Evolutionary conservation across 371 early-diverging fungal species (phyloP).

Genomic region (Mortierella sp.): DNA sequence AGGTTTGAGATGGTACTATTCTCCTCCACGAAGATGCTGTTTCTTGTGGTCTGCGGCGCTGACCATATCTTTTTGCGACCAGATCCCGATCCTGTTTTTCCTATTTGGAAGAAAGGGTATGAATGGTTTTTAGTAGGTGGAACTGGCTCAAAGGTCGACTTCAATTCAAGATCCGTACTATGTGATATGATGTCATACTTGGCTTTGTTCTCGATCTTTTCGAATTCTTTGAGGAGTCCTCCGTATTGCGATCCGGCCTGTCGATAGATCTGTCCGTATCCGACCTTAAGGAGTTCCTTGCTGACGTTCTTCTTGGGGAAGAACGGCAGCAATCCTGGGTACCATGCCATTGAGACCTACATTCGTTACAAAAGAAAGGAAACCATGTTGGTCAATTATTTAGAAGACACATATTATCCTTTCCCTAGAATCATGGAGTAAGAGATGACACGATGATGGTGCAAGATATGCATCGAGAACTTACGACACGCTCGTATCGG

Average conservation of each 20-base stretch:
- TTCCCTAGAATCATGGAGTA: neutral
- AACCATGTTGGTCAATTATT: neutral
- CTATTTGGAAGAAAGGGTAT: slow-evolving; percentile 19
- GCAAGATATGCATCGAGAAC: neutral
- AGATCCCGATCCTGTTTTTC: slow-evolving; percentile 54
- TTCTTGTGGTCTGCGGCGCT: slow-evolving; percentile 60
- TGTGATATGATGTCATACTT: slow-evolving; percentile 56
- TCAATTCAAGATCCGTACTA: neutral
- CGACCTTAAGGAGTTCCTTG: slow-evolving; percentile 75
- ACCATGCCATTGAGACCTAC: slow-evolving; percentile 76
- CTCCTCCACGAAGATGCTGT: slow-evolving; percentile 41
- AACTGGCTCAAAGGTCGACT: neutral
- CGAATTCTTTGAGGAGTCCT: slow-evolving; percentile 60
- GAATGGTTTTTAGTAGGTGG: neutral
- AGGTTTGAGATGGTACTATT: neutral
- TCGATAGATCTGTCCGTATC: slow-evolving; percentile 78
- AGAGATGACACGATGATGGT: neutral
- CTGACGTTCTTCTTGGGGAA: slow-evolving; percentile 73
- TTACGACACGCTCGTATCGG: slow-evolving; percentile 79
- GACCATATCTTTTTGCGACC: slow-evolving; percentile 55
- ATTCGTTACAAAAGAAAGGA: neutral
- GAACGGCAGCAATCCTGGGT: slow-evolving; percentile 61
- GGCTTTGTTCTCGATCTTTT: slow-evolving; percentile 69
- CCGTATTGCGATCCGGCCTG: slow-evolving; percentile 81
- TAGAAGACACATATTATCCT: neutral